Evolutionary conservation across 345 rosid genomes (phyloP).

Genomic region (Conringia planisiliqua): DNA sequence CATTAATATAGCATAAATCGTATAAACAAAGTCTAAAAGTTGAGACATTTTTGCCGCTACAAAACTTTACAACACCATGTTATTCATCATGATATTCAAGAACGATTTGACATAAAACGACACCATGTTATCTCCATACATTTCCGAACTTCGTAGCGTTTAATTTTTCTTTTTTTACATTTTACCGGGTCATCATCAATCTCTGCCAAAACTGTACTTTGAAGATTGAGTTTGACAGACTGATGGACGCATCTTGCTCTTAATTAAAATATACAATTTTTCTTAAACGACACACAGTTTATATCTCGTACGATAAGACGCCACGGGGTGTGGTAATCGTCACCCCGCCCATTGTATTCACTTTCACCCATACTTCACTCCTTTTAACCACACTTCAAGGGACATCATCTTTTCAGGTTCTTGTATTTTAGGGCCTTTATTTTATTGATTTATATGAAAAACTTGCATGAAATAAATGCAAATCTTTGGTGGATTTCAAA

Average conservation of each 20-base stretch:
- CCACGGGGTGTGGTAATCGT: not conserved
- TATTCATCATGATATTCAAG: slow-evolving; percentile 12
- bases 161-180: not conserved
- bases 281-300: slow-evolving; percentile 18
- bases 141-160: slow-evolving; percentile 1
- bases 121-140: slow-evolving; percentile 7
- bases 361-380: slow-evolving; percentile 8
- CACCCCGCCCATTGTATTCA: not conserved
- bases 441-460: not conserved
- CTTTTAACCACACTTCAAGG: slow-evolving; percentile 2
- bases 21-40: not conserved
- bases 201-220: slow-evolving; percentile 27
- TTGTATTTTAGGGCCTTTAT: not conserved
- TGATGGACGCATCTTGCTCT: slow-evolving; percentile 27
- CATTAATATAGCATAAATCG: not conserved
- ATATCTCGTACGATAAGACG: not conserved
- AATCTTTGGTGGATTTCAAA: not conserved
- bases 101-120: slow-evolving; percentile 29
- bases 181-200: not conserved
- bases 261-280: not conserved
- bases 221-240: slow-evolving; percentile 34
- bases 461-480: not conserved
- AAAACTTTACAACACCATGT: not conserved
- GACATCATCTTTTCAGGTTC: not conserved
- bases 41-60: not conserved